A percentile compares a stretch with the other conserved stretches of the same genome.
These are phyloP conservation scores for Papiliotrema terrestris DNA, from an alignment of 1,284 basidiomycete genomes.

Conservation along the genomic window DNA sequence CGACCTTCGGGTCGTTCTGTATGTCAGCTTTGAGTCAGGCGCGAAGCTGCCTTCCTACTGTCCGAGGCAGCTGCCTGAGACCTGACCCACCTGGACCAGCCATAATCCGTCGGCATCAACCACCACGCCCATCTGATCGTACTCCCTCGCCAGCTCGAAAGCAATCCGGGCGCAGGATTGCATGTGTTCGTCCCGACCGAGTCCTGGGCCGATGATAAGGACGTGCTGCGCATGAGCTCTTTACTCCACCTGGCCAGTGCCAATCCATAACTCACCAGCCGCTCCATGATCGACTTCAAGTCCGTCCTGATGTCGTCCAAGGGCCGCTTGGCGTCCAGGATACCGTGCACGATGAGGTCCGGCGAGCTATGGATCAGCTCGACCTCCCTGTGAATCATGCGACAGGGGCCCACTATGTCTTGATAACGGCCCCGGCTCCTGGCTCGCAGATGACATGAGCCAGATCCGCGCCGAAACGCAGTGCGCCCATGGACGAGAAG, in stretches of 20 bases:
- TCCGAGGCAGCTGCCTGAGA: background rate
- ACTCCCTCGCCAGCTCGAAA: slow-evolving; percentile 53
- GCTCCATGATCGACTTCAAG: slow-evolving; percentile 66
- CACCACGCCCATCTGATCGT: slow-evolving; percentile 75
- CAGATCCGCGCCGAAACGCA: slow-evolving; percentile 84
- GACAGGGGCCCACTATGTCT: slow-evolving; percentile 62
- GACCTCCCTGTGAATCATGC: slow-evolving; percentile 52
- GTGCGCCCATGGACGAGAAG: slow-evolving; percentile 83
- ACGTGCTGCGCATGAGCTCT: slow-evolving; percentile 57
- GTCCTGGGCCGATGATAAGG: slow-evolving; percentile 86
- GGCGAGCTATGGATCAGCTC: slow-evolving; percentile 45
- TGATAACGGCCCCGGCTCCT: slow-evolving; percentile 82
- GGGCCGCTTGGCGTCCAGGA: slow-evolving; percentile 55
- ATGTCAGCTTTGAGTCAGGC: background rate
- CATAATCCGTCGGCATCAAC: slow-evolving; percentile 78
- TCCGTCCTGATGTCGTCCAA: slow-evolving; percentile 46
- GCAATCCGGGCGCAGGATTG: slow-evolving; percentile 60
- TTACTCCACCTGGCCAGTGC: background rate
- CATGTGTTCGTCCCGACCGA: slow-evolving; percentile 88
- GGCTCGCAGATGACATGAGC: slow-evolving; percentile 97
- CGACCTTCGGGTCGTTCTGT: slow-evolving; percentile 65
- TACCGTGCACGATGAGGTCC: slow-evolving; percentile 93
- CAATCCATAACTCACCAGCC: slow-evolving; percentile 53
- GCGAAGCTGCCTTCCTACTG: background rate
- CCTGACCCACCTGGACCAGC: slow-evolving; percentile 37